Conservation (phyloP, 768 basidiomycete genomes). For the Cystoderma amianthinum region DNA sequence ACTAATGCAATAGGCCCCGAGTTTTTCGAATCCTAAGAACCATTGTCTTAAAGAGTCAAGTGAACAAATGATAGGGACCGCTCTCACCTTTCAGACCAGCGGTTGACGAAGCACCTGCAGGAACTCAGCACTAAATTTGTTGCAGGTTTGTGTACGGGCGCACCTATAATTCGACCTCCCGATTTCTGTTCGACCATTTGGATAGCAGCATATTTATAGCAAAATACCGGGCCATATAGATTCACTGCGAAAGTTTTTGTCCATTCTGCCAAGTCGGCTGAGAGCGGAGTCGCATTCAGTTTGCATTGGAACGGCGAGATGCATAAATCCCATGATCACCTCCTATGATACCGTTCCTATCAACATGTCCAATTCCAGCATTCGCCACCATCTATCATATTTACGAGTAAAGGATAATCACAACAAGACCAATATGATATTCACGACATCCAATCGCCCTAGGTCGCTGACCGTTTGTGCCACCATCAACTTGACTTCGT, state of each 20-base stretch:
- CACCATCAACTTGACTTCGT: neutral
- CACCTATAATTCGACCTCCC: too few relatives aligned
- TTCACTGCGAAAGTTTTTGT: neutral
- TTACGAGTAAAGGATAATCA: neutral
- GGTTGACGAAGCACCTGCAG: neutral
- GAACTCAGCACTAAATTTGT: neutral
- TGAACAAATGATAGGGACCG: neutral
- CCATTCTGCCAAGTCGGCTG: neutral
- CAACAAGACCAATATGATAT: too few relatives aligned
- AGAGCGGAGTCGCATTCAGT: neutral
- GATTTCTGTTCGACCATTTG: too few relatives aligned
- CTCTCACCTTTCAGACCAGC: neutral
- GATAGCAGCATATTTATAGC: too few relatives aligned
- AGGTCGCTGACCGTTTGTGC: neutral
- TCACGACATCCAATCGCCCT: too few relatives aligned
- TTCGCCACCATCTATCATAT: too few relatives aligned
- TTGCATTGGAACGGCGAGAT: neutral
- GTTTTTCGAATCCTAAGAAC: slow-evolving; percentile 8
- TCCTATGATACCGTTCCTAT: neutral
- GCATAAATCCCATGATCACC: neutral
- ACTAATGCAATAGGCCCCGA: slow-evolving; percentile 22
- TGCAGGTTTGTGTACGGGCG: neutral
- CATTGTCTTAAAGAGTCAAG: neutral
- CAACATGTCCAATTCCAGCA: neutral
- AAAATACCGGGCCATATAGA: neutral